A percentile compares a stretch with the other conserved stretches of the same genome.
phyloP scores from a whole-genome alignment of 2,329 filamentous ascomycete species.

The Pyricularia pennisetigena region DNA sequence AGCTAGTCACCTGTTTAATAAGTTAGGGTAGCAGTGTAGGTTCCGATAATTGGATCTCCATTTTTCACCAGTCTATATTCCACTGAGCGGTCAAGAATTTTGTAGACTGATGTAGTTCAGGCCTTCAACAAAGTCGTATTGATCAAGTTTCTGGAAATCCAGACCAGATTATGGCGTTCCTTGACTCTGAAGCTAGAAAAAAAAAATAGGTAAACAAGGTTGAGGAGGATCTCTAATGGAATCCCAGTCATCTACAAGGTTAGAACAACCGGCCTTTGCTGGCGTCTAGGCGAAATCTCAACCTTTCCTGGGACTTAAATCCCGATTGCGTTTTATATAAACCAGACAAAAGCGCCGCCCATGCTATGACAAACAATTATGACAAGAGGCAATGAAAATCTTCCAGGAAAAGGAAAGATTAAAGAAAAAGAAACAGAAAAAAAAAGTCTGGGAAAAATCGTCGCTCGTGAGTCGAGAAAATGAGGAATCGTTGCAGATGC shows the following conservation, averaged over 20 bases:
- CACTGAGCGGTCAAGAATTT: neutral
- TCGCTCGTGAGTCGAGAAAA: conserved; percentile 2
- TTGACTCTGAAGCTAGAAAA: neutral
- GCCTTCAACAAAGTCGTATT: neutral
- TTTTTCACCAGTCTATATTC: neutral
- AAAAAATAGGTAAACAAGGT: neutral
- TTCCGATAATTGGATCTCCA: neutral
- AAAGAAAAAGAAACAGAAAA: conserved; percentile 8
- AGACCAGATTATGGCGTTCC: neutral
- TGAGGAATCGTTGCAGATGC: conserved; percentile 7
- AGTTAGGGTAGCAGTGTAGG: neutral
- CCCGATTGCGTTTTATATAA: neutral
- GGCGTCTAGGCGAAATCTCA: neutral
- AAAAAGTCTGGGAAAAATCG: conserved; percentile 2
- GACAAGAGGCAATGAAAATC: conserved; percentile 7
- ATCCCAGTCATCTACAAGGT: neutral
- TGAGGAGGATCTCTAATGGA: neutral
- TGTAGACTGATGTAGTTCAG: neutral
- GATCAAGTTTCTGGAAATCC: neutral
- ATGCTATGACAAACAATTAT: neutral
- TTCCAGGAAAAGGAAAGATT: neutral
- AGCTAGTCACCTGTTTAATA: neutral
- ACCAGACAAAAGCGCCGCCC: neutral
- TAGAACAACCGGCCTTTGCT: neutral
- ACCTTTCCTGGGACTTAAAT: neutral